Evolutionary conservation across 768 basidiomycete genomes (phyloP), one percentile per base, ranked within the genome.

Genomic region (Leucocoprinus sp.): DNA sequence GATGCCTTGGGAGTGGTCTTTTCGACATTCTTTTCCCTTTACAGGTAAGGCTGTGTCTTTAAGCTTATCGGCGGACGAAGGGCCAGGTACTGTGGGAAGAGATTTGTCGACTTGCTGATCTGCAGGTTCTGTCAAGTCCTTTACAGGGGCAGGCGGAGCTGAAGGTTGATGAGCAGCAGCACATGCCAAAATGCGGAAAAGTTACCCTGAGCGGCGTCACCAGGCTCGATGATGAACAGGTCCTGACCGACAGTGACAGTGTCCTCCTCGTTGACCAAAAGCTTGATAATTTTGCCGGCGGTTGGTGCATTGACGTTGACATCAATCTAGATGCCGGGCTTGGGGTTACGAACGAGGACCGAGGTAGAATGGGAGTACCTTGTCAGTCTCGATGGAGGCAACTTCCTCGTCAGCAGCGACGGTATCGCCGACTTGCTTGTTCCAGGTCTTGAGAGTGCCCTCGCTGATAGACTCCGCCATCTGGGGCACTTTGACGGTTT

Each of bases 401-500:
- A 99, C 75, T 68, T 99, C 95, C 67, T 98, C 95, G 60, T 98
- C 95, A 22, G 72, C 83, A 60, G 82, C 77, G 45, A 98, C 93
- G 48, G 70, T 75, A 60, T 99, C 95, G 11, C 95, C 95, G 42
- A 87, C 82, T 65, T 93, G 78, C 70, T 97, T 97, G 54, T 77
- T 72, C 91, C 92, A 99, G 21, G 86, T 73, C 68, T 93, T 96
- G 42, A 99, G 72, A 4, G 95, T 98, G 27, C 95, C 95, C 64
- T 99, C 95, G 28, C 90, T 89, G 65, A 98, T 97, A 50, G 93
- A 97, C 63, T 97, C 93, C 21, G 95, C 90, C 91, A 97, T 95
- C 64, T 92, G 87, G 14, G 93, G 93, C 29, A 97, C 93, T 69
- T 95, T 91, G 52, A 97, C 77, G 45, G 84, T 90, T 67, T 93